Percentiles rank a stretch among this genome's conserved stretches.
Evolutionary conservation across 208 protist genomes (phyloP).

Genomic region (Acanthamoeba healyi): DNA sequence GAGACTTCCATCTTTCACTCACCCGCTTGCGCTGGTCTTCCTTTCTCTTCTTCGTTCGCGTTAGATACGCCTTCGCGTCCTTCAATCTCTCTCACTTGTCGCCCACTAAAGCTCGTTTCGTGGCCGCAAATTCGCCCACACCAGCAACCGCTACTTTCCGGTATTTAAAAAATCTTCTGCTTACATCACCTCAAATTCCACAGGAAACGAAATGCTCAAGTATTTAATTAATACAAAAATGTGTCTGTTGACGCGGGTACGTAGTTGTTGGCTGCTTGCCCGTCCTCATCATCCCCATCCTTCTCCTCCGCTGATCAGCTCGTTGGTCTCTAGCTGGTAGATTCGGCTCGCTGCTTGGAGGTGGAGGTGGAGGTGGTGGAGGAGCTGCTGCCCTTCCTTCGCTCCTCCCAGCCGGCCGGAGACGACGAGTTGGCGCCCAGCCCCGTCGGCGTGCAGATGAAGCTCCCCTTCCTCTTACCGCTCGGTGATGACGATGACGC

Average conservation of each 20-base stretch:
- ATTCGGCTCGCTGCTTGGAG: neutral
- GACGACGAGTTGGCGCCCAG: neutral
- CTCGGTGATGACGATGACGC: too few species aligned
- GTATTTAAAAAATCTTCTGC: neutral
- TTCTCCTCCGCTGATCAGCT: too few species aligned
- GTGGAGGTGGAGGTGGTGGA: neutral
- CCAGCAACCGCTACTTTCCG: neutral
- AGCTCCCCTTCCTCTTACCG: neutral
- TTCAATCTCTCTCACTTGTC: neutral
- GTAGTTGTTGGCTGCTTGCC: too few species aligned
- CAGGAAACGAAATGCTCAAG: neutral
- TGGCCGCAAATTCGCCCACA: neutral
- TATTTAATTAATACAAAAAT: neutral
- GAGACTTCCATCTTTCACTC: neutral
- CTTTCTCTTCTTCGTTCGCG: too few species aligned
- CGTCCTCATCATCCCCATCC: too few species aligned
- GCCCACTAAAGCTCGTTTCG: neutral
- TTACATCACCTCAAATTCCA: neutral
- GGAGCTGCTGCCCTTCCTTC: too few species aligned
- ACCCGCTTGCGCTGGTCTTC: too few species aligned
- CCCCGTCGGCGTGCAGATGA: neutral
- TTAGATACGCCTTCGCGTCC: too few species aligned
- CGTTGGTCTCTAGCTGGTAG: neutral
- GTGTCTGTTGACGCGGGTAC: neutral
- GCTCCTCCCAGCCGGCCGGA: neutral